Evolutionary conservation across 495 filamentous ascomycete species (phyloP).

Genomic region (Penicillium lagena): DNA sequence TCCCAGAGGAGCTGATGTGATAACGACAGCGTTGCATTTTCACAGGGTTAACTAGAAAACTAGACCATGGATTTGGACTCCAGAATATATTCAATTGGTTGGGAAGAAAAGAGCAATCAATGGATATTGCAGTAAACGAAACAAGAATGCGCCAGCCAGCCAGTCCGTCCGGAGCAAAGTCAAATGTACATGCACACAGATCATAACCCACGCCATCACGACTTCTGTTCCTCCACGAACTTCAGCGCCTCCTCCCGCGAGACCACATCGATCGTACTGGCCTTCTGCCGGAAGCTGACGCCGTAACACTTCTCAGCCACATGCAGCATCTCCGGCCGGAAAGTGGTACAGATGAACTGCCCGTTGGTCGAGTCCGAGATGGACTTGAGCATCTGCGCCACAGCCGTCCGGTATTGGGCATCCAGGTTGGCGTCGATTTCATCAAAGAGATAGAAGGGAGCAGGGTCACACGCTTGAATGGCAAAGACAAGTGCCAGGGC

Average conservation of each 20-base stretch:
- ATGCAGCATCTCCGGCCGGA: constrained; percentile 91
- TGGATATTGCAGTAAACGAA: neutral
- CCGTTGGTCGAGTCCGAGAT: constrained; percentile 55
- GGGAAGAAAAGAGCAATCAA: neutral
- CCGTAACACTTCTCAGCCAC: constrained; percentile 98
- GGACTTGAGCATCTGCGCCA: constrained; percentile 77
- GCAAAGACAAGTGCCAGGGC: constrained; percentile 95
- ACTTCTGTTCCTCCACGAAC: constrained; percentile 82
- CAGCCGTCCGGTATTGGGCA: constrained; percentile 92
- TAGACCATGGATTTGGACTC: neutral
- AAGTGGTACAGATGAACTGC: constrained; percentile 90
- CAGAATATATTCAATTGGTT: neutral
- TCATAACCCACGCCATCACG: constrained; percentile 13
- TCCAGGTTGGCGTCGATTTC: constrained; percentile 99
- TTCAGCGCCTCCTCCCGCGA: constrained; percentile 79
- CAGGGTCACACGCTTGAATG: constrained; percentile 96
- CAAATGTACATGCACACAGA: constrained; percentile 11
- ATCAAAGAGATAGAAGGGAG: constrained; percentile 98
- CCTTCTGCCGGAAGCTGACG: constrained; percentile 89
- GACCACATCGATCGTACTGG: constrained; percentile 84
- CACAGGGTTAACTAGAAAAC: neutral
- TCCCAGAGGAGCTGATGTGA: neutral
- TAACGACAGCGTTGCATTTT: too few species aligned
- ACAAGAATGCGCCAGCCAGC: constrained; percentile 1
- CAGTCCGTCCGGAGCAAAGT: constrained; percentile 15